Conservation (phyloP, 106 monocot genomes). For the Narthecium ossifragum region DNA sequence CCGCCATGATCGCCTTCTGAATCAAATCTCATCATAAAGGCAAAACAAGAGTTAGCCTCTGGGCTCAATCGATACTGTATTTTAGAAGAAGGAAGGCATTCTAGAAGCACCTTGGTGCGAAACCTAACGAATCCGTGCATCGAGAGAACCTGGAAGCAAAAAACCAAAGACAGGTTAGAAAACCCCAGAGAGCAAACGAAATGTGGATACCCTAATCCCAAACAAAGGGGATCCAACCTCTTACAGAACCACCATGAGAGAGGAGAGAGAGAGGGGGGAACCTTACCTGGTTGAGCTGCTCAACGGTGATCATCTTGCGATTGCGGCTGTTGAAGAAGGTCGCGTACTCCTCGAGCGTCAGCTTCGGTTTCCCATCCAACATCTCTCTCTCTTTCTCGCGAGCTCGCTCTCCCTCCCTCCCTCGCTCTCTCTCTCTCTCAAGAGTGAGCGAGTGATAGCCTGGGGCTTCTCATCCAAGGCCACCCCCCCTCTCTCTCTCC, state of each 20-base stretch:
- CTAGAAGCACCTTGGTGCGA: conserved; percentile 7
- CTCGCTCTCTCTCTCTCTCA: neutral
- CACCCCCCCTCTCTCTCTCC: neutral
- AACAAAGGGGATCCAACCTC: neutral
- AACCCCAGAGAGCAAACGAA: neutral
- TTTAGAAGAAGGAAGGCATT: neutral
- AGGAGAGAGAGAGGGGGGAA: neutral
- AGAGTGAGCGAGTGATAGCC: neutral
- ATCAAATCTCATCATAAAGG: neutral
- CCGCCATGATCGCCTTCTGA: conserved; percentile 16
- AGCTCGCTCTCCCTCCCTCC: neutral
- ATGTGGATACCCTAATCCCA: neutral
- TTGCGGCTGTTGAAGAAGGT: conserved; percentile 18
- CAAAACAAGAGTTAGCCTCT: neutral
- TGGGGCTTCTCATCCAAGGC: too few relatives aligned
- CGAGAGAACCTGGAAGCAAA: conserved; percentile 20
- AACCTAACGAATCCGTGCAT: conserved; percentile 37
- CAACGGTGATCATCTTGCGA: conserved; percentile 12
- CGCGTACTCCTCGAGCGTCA: conserved; percentile 32
- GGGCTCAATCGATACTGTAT: too few relatives aligned
- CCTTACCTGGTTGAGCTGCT: conserved; percentile 32
- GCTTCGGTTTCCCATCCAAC: conserved; percentile 6
- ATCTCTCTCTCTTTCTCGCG: neutral
- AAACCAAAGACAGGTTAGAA: neutral
- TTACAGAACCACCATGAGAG: neutral